Conservation (phyloP, 345 rosid genomes). For the Noccaea bulbosa region DNA sequence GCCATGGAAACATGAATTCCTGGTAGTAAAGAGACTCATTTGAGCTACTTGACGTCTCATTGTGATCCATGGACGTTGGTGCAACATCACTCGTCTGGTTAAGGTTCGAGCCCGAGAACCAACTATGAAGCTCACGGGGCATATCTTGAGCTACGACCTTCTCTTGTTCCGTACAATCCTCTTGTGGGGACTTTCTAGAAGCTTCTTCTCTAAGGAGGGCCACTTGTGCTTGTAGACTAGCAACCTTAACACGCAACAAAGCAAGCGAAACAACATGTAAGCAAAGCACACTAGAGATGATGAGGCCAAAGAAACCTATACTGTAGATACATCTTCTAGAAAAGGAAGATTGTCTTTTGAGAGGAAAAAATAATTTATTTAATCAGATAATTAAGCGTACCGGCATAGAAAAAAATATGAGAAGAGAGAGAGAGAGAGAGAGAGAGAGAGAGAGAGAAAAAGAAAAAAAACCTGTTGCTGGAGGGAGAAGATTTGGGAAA, state of each 20-base stretch:
- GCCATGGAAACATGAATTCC: conserved; percentile 31
- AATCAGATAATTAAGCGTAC: background rate
- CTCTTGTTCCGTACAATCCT: conserved; percentile 50
- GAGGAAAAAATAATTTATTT: too few species aligned
- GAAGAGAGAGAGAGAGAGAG: too few species aligned
- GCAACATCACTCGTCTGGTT: conserved; percentile 17
- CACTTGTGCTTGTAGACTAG: conserved; percentile 80
- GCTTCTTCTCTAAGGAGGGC: conserved; percentile 80
- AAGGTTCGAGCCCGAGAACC: conserved; percentile 46
- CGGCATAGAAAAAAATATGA: background rate
- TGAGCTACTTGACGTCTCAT: conserved; percentile 32
- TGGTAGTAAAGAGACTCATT: conserved; percentile 31
- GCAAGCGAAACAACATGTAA: conserved; percentile 15
- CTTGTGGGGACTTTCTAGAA: conserved; percentile 51
- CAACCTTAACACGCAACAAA: conserved; percentile 58
- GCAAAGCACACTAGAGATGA: conserved; percentile 17
- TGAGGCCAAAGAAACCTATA: conserved; percentile 26
- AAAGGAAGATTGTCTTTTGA: too few species aligned
- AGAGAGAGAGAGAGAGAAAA: too few species aligned
- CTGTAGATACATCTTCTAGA: too few species aligned
- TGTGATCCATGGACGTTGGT: conserved; percentile 17
- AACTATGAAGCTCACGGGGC: conserved; percentile 59
- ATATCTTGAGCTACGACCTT: conserved; percentile 30
- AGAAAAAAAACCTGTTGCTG: conserved; percentile 72
- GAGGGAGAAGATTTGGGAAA: conserved; percentile 93